Base-by-base conservation (phyloP, 352 stramenopile genomes). In the Elongisporangium anandrum region DNA sequence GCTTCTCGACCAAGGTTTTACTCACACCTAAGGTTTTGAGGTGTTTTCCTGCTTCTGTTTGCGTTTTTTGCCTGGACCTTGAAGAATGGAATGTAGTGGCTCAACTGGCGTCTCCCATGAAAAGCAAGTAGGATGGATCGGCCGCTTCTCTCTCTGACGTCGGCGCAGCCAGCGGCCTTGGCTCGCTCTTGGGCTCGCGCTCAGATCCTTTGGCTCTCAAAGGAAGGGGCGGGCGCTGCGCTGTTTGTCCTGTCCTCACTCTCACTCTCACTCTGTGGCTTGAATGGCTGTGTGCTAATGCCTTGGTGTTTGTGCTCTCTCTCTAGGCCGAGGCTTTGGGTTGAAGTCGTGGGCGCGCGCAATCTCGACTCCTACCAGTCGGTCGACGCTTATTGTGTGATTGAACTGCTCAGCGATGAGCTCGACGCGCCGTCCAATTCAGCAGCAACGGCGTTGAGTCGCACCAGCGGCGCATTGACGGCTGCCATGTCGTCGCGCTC, bases 361-460 rank as follows among this genome's bases (percentile, higher is more conserved):
- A 91, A 91, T 59, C 70, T 92, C 50, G 79, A 88, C 68, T 82
- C 69, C 50, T 59, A 63, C 9, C 65, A 87, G 58, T 75, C 70
- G 1, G 64, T 89, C 38, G 83, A 90, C 59, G 76, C 79, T 38
- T 91, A 90, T 56, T 92, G 82, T 62, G 65, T 89, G 45, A 59
- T 92, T 47, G 71, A 68, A 47, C 59, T 83, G 8, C 67, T 68
- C 1, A 34, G 47, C 29, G 12, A 63, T 50, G 29, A 45, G 38
- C 45, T 24, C 16, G 6, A 50, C n/a, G 16, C 21, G 21, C 22
- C 12, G 29, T 34, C 20, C 21, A 52, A 19, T 12, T 23, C 24
- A 50, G 10, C 48, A 63, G 15, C n/a, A 50, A 26, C 53, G 50
- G 15, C 15, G 51, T 45, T 19, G 13, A 34, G 4, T 7, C 47